Evolutionary conservation across 2,329 filamentous ascomycete genomes (phyloP).

Genomic region (Phialophora expanda): DNA sequence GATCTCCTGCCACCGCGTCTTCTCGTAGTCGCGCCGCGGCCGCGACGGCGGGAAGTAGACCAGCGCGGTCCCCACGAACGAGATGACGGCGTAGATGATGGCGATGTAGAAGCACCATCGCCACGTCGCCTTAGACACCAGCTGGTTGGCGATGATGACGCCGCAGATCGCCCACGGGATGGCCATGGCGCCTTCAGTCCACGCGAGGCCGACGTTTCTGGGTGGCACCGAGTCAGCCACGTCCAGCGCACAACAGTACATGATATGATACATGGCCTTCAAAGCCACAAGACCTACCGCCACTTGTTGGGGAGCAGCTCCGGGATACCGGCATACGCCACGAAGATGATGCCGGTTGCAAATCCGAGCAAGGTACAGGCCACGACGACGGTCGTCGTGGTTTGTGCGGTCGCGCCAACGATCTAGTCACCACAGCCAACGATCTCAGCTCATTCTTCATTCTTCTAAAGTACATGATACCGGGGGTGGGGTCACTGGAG

Average conservation of each 20-base stretch:
- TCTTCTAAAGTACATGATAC: not conserved
- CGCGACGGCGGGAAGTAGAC: conserved; percentile 57
- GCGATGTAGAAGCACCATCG: conserved; percentile 45
- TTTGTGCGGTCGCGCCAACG: conserved; percentile 8
- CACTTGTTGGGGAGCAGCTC: conserved; percentile 14
- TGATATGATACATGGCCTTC: too few species aligned
- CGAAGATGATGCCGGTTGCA: conserved; percentile 7
- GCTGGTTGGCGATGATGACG: conserved; percentile 12
- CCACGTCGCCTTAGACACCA: conserved; percentile 7
- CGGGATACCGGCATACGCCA: conserved; percentile 10
- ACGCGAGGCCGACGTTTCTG: conserved; percentile 13
- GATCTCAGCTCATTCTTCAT: not conserved
- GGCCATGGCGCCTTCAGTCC: conserved; percentile 11
- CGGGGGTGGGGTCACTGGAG: not conserved
- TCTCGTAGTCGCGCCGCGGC: conserved; percentile 47
- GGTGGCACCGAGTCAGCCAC: not conserved
- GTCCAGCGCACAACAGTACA: not conserved
- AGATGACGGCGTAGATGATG: conserved; percentile 16
- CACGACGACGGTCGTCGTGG: not conserved
- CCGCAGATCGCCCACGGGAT: conserved; percentile 12
- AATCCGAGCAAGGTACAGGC: conserved; percentile 8
- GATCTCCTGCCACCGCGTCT: conserved; percentile 46
- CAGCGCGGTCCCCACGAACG: conserved; percentile 47
- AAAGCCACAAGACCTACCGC: not conserved
- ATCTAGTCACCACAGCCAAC: not conserved